phyloP scores from a whole-genome alignment of 345 rosid genomes.

The Dimocarpus longan region DNA sequence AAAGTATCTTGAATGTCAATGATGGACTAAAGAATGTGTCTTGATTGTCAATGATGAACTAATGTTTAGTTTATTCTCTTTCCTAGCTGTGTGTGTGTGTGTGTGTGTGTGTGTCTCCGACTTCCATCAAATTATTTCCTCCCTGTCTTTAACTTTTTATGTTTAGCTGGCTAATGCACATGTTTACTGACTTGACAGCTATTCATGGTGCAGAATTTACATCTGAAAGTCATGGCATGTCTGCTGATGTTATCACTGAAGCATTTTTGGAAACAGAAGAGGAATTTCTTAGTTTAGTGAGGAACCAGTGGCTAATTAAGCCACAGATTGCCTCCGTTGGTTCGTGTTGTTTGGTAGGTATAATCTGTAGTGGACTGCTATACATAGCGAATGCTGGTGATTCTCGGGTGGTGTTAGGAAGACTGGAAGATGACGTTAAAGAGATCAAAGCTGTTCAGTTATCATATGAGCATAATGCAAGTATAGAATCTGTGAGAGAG shows the following conservation, averaged over 20 bases:
- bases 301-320: slow-evolving; percentile 61
- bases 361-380: slow-evolving; percentile 71
- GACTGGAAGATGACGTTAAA: slow-evolving; percentile 47
- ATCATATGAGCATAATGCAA: slow-evolving; percentile 89
- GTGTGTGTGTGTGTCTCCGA: not conserved
- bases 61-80: not conserved
- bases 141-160: not conserved
- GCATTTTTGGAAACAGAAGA: slow-evolving; percentile 92
- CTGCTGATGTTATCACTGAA: slow-evolving; percentile 75
- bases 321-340: slow-evolving; percentile 97
- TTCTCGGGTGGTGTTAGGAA: slow-evolving; percentile 88
- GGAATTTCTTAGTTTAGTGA: slow-evolving; percentile 77
- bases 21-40: not conserved
- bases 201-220: slow-evolving; percentile 78
- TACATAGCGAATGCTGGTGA: slow-evolving; percentile 97
- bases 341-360: slow-evolving; percentile 89
- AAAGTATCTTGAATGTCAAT: not conserved
- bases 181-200: slow-evolving; percentile 45
- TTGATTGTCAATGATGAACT: not conserved
- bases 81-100: not conserved
- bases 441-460: slow-evolving; percentile 84
- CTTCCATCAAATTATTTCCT: not conserved
- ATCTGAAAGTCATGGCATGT: slow-evolving; percentile 78
- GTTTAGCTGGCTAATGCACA: slow-evolving; percentile 38
- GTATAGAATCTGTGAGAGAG: slow-evolving; percentile 84